phyloP scores from a whole-genome alignment of 768 basidiomycete genomes.

The Russula brevipes region DNA sequence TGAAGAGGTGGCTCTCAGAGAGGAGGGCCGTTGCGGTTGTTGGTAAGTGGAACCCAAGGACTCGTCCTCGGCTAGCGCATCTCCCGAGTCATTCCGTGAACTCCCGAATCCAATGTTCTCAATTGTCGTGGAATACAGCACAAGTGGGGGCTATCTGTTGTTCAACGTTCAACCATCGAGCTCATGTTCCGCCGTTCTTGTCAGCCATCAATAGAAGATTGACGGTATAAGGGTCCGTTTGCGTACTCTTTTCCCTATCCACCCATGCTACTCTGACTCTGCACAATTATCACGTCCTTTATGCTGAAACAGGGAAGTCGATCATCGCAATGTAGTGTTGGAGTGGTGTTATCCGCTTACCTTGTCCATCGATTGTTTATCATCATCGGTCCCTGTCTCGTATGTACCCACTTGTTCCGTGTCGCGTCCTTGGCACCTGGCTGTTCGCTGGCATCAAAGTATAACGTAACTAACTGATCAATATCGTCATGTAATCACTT shows the following conservation, averaged over 20 bases:
- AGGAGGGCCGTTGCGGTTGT: background rate
- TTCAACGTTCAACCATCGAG: no score
- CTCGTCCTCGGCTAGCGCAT: no score
- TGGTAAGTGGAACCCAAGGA: no score
- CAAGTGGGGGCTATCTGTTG: no score
- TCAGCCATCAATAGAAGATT: background rate
- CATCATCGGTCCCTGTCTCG: slow-evolving; percentile 15
- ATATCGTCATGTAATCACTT: slow-evolving; percentile 7
- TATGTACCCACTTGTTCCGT: background rate
- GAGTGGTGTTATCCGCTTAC: background rate
- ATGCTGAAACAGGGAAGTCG: background rate
- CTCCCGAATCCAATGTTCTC: background rate
- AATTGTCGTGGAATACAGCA: no score
- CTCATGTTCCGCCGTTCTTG: background rate
- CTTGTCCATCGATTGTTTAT: background rate
- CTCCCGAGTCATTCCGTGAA: background rate
- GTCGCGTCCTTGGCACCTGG: background rate
- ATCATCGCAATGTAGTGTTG: background rate
- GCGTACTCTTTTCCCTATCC: background rate
- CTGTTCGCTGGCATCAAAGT: background rate
- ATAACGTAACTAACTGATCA: slow-evolving; percentile 17
- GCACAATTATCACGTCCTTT: slow-evolving; percentile 4
- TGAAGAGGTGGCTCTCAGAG: no score
- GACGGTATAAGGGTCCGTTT: background rate
- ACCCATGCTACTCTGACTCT: background rate